phyloP scores from a whole-genome alignment of 2,329 filamentous ascomycete species.

The Xylariomycetidae sp. region DNA sequence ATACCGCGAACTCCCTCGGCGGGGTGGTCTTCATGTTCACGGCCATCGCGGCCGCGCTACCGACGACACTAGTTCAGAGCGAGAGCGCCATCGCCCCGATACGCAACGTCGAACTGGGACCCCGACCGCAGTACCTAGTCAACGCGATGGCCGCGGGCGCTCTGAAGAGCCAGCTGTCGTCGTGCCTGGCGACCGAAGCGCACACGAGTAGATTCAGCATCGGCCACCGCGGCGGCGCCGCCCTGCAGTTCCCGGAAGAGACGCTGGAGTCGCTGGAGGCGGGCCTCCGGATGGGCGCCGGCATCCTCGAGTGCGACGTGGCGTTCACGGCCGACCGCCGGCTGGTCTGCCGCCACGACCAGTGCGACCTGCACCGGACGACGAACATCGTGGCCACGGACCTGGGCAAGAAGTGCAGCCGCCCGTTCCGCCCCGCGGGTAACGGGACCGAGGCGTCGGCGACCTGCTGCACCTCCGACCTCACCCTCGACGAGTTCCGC shows the following conservation, averaged over 20 bases:
- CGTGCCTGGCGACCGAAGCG: constrained; percentile 50
- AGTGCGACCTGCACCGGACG: constrained; percentile 63
- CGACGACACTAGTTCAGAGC: neutral
- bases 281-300: constrained; percentile 61
- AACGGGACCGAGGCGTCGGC: constrained; percentile 49
- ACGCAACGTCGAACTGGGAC: constrained; percentile 52
- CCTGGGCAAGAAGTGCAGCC: constrained; percentile 58
- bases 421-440: constrained; percentile 52
- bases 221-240: constrained; percentile 56
- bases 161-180: constrained; percentile 53
- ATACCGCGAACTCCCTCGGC: too few relatives aligned
- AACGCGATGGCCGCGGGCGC: constrained; percentile 54
- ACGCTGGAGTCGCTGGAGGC: constrained; percentile 53
- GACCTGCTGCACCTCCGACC: constrained; percentile 66
- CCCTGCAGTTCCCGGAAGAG: constrained; percentile 60
- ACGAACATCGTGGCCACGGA: constrained; percentile 60
- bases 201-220: constrained; percentile 51
- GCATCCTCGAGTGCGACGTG: constrained; percentile 62
- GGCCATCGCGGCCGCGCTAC: constrained; percentile 3
- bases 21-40: neutral
- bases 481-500: constrained; percentile 62
- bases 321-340: constrained; percentile 58
- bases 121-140: constrained; percentile 59
- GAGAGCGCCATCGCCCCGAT: constrained; percentile 6
- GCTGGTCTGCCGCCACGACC: constrained; percentile 62